A percentile compares a stretch with the other conserved stretches of the same genome.
Evolutionary conservation across 805 yeast genomes (phyloP).

Genomic region (Candida gorgasii): DNA sequence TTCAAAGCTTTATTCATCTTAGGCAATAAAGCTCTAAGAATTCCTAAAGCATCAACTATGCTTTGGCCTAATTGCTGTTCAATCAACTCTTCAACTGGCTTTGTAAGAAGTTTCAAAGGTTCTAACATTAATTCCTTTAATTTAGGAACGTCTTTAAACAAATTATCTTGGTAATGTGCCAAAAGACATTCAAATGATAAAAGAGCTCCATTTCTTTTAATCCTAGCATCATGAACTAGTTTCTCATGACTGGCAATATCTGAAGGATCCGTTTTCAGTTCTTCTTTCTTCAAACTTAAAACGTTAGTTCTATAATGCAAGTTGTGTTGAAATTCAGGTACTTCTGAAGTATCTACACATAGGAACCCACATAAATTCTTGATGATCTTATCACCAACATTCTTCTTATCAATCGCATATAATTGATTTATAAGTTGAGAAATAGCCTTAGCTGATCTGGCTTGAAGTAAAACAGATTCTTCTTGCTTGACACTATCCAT

Average conservation of each 20-base stretch:
- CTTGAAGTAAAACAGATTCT: conserved; percentile 63
- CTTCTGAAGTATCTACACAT: conserved; percentile 94
- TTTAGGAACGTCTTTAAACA: conserved; percentile 67
- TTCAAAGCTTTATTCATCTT: conserved; percentile 52
- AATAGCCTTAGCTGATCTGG: conserved; percentile 68
- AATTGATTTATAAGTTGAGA: conserved; percentile 64
- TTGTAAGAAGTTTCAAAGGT: conserved; percentile 50
- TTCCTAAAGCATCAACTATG: conserved; percentile 83
- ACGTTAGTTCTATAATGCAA: conserved; percentile 54
- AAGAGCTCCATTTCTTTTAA: conserved; percentile 84
- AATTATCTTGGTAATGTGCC: conserved; percentile 47
- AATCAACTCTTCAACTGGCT: conserved; percentile 24
- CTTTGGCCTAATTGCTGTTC: conserved; percentile 66
- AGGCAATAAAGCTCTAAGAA: conserved; percentile 72
- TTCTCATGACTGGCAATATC: conserved; percentile 62
- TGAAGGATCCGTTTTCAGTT: conserved; percentile 59
- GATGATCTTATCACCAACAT: conserved; percentile 83
- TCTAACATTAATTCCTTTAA: conserved; percentile 64
- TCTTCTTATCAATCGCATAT: conserved; percentile 54
- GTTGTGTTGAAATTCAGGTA: conserved; percentile 84
- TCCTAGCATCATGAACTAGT: conserved; percentile 69
- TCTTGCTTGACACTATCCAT: conserved; percentile 92
- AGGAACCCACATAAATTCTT: conserved; percentile 89
- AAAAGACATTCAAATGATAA: conserved; percentile 65
- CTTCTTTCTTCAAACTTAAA: conserved; percentile 78